Evolutionary conservation across 108 stramenopile species (phyloP).

Genomic region (Cyclotella sp.): DNA sequence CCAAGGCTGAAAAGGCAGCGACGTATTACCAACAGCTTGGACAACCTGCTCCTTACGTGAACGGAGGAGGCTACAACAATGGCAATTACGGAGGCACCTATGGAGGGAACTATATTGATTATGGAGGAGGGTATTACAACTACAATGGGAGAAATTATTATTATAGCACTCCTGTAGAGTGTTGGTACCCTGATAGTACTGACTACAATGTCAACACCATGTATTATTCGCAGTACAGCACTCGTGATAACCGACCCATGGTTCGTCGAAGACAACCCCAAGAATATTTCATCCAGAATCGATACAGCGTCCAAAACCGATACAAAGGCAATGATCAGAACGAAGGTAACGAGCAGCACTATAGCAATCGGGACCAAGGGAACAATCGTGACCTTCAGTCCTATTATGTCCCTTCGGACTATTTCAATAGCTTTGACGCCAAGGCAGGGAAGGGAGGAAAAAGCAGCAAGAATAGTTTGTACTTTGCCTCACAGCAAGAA

Average conservation of each 20-base stretch:
- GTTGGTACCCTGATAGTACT: conserved; percentile 5
- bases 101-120: not conserved
- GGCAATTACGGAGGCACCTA: too few species aligned
- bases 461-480: not conserved
- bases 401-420: not conserved
- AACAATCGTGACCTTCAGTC: conserved; percentile 2
- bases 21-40: not conserved
- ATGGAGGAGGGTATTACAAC: not conserved
- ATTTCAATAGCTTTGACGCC: not conserved
- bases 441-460: conserved; percentile 9
- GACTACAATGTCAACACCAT: not conserved
- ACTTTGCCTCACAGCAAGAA: not conserved
- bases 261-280: conserved; percentile 8
- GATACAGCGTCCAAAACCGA: not conserved
- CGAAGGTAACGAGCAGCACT: too few species aligned
- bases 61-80: too few species aligned
- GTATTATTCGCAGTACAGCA: not conserved
- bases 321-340: not conserved
- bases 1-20: not conserved
- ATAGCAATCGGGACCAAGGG: not conserved
- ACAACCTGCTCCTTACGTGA: not conserved
- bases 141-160: conserved; percentile 6
- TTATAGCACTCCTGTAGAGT: not conserved
- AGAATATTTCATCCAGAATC: not conserved
- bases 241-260: not conserved